Evolutionary conservation across 169 alveolate species (phyloP).

Genomic region (Eimeria praecox): DNA sequence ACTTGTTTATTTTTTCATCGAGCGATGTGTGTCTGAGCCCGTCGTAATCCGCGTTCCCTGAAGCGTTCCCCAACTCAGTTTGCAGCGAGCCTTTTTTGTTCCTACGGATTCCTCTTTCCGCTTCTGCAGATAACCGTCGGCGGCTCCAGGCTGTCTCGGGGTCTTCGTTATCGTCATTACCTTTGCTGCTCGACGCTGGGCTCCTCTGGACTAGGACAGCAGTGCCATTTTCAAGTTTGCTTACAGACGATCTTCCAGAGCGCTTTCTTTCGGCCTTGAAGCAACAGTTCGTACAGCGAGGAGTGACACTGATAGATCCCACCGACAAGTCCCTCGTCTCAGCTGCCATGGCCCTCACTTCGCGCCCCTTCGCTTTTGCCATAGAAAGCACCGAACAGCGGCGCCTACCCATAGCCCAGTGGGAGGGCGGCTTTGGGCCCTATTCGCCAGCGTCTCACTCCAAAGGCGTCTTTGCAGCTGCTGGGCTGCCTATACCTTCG

Average conservation of each 20-base stretch:
- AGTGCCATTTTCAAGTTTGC: slow-evolving; percentile 66
- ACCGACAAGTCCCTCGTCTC: slow-evolving; percentile 55
- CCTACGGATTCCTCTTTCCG: background rate
- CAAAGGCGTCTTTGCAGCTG: slow-evolving; percentile 62
- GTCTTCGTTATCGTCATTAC: slow-evolving; percentile 30
- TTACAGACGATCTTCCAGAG: slow-evolving; percentile 68
- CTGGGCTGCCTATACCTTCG: slow-evolving; percentile 83
- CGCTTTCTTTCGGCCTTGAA: slow-evolving; percentile 58
- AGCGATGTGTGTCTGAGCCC: background rate
- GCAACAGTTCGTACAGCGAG: slow-evolving; percentile 71
- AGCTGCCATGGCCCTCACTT: slow-evolving; percentile 80
- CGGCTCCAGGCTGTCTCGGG: slow-evolving; percentile 69
- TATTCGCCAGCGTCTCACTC: slow-evolving; percentile 77
- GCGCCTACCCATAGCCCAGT: slow-evolving; percentile 48
- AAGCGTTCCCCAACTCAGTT: background rate
- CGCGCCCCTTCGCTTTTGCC: slow-evolving; percentile 80
- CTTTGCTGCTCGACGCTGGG: slow-evolving; percentile 70
- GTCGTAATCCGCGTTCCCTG: background rate
- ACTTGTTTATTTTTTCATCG: background rate
- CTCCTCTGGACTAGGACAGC: slow-evolving; percentile 74
- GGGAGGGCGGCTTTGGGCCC: slow-evolving; percentile 79
- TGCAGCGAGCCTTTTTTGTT: background rate
- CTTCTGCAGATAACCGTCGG: slow-evolving; percentile 39
- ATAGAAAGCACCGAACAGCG: slow-evolving; percentile 58
- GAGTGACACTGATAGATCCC: slow-evolving; percentile 53